Evolutionary conservation across 345 rosid species (phyloP).

Genomic region (Excoecaria cochinchinensis): DNA sequence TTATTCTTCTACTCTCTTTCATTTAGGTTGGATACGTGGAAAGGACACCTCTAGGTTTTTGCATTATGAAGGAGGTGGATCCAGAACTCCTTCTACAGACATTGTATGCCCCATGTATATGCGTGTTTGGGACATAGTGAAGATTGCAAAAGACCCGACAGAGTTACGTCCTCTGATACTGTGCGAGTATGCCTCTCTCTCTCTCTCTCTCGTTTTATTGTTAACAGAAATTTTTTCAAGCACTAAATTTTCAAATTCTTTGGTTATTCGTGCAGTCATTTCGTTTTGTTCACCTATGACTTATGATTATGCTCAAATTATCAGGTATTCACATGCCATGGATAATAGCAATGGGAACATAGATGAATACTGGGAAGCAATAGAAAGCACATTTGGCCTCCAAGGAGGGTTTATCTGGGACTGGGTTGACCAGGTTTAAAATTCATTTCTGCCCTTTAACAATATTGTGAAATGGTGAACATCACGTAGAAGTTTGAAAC

Average conservation of each 20-base stretch:
- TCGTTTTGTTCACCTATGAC: constrained; percentile 20
- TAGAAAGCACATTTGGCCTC: constrained; percentile 87
- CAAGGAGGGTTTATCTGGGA: constrained; percentile 99
- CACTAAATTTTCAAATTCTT: background rate
- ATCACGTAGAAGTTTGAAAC: background rate
- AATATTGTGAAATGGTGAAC: background rate
- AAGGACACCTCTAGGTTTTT: constrained; percentile 74
- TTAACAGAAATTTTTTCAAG: background rate
- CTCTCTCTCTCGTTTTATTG: background rate
- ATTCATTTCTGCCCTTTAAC: constrained; percentile 2
- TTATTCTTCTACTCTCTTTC: constrained; percentile 24
- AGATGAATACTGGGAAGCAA: constrained; percentile 89
- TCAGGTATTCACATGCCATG: constrained; percentile 97
- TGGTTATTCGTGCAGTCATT: constrained; percentile 9
- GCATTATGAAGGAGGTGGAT: constrained; percentile 98
- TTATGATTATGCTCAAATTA: constrained; percentile 24
- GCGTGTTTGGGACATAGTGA: constrained; percentile 95
- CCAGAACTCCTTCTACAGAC: constrained; percentile 88
- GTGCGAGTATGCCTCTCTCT: constrained; percentile 81
- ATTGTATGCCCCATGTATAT: constrained; percentile 97
- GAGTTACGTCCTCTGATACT: constrained; percentile 91
- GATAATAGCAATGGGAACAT: constrained; percentile 95
- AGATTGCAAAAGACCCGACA: constrained; percentile 82
- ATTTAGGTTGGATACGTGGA: constrained; percentile 84
- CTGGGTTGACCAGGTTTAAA: constrained; percentile 91